These are phyloP conservation scores for Alternaria solani DNA, from an alignment of 2,329 filamentous ascomycete species.

Conservation along the genomic window DNA sequence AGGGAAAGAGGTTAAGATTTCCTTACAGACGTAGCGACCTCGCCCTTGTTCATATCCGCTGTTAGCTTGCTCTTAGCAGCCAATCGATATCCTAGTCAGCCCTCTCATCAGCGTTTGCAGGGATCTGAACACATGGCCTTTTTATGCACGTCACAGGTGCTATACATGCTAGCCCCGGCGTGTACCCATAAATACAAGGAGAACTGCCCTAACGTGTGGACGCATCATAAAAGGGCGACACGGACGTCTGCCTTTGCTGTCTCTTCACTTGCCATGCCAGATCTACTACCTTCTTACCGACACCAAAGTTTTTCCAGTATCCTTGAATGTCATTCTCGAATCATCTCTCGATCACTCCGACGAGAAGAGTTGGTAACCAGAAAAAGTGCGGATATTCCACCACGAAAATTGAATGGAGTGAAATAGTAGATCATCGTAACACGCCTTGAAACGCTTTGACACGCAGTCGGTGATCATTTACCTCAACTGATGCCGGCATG, in stretches of 20 bases:
- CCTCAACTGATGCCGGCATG: background rate
- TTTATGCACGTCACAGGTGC: conserved; percentile 26
- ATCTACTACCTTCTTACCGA: background rate
- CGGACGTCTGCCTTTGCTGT: background rate
- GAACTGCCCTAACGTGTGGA: background rate
- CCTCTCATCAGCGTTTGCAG: background rate
- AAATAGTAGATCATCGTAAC: background rate
- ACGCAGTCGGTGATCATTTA: background rate
- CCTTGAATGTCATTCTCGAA: conserved; percentile 2
- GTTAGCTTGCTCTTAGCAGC: conserved; percentile 7
- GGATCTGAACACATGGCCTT: conserved; percentile 8
- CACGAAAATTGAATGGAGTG: background rate
- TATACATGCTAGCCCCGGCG: conserved; percentile 20
- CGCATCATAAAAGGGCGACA: conserved; percentile 1
- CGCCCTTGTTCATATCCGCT: conserved; percentile 7
- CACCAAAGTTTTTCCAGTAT: background rate
- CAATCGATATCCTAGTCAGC: background rate
- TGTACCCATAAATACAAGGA: conserved; percentile 11
- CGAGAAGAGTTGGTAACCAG: conserved; percentile 4
- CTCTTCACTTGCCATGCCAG: background rate
- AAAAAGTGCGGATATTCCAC: background rate
- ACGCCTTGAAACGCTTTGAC: background rate
- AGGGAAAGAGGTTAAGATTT: conserved; percentile 13
- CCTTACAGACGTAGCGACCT: conserved; percentile 9
- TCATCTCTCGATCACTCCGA: background rate